These are phyloP conservation scores for Henckelia pumila DNA, from an alignment of 257 asterid genomes.

Conservation along the genomic window DNA sequence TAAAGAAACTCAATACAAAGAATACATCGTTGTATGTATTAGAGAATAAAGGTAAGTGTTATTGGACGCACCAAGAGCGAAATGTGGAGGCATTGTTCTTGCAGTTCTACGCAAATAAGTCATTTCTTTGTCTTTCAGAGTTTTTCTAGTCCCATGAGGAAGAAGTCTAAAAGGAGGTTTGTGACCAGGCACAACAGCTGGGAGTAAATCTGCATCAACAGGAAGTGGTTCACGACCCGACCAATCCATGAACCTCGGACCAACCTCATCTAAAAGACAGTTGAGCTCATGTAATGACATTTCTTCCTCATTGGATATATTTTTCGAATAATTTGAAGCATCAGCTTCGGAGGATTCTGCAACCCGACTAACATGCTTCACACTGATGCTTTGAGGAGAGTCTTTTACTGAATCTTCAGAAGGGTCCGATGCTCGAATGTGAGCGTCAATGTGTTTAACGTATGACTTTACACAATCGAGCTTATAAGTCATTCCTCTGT, in stretches of 20 bases:
- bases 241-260: slow-evolving; percentile 88
- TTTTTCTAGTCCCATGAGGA: slow-evolving; percentile 56
- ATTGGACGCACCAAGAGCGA: slow-evolving; percentile 65
- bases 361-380: slow-evolving; percentile 26
- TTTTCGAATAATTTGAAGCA: slow-evolving; percentile 28
- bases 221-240: slow-evolving; percentile 83
- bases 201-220: slow-evolving; percentile 87
- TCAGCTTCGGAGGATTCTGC: slow-evolving; percentile 29
- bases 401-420: slow-evolving; percentile 27
- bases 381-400: slow-evolving; percentile 24
- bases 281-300: slow-evolving; percentile 56
- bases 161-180: slow-evolving; percentile 73
- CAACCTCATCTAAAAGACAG: slow-evolving; percentile 63
- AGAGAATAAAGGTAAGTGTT: slow-evolving; percentile 5
- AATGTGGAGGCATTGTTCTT: slow-evolving; percentile 77
- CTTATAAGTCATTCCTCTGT: slow-evolving; percentile 76
- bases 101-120: slow-evolving; percentile 73
- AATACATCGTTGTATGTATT: not conserved
- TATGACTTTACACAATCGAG: slow-evolving; percentile 71
- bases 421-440: slow-evolving; percentile 27
- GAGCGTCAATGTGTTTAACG: slow-evolving; percentile 32
- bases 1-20: not conserved
- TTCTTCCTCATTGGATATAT: slow-evolving; percentile 53
- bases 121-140: slow-evolving; percentile 62
- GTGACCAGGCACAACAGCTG: slow-evolving; percentile 64